Conservation (phyloP, 2,329 filamentous ascomycete species). For the Gaeumannomyces sp. region DNA sequence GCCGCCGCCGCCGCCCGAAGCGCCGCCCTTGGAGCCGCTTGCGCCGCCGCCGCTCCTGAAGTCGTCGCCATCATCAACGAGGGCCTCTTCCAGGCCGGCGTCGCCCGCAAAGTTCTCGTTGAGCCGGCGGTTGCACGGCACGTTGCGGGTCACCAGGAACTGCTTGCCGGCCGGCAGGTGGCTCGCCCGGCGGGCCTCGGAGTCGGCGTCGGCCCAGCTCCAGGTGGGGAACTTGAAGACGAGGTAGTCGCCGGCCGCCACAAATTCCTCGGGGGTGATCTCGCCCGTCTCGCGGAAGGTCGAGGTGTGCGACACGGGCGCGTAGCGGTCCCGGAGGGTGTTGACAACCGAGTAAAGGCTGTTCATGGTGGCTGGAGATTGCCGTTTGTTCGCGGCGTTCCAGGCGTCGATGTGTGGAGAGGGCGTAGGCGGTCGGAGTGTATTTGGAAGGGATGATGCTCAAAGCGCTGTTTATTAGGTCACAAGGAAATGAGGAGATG, state of each 20-base stretch:
- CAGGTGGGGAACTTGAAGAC: conserved; percentile 99
- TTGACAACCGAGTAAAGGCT: conserved; percentile 83
- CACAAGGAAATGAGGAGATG: background rate
- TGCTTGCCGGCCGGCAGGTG: conserved; percentile 88
- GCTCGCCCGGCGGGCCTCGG: conserved; percentile 67
- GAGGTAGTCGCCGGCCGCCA: conserved; percentile 91
- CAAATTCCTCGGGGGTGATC: conserved; percentile 95
- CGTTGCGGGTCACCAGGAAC: conserved; percentile 88
- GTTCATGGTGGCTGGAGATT: conserved; percentile 56
- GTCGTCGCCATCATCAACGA: conserved; percentile 74
- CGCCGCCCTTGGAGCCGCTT: conserved; percentile 20
- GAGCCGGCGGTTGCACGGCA: conserved; percentile 85
- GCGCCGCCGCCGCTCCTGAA: conserved; percentile 39
- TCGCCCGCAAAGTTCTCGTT: conserved; percentile 91
- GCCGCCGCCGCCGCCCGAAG: conserved; percentile 38
- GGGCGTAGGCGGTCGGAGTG: too few relatives aligned
- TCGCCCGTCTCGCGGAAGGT: conserved; percentile 92
- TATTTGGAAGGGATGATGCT: background rate
- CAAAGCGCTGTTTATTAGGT: too few relatives aligned
- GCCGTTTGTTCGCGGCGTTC: too few relatives aligned
- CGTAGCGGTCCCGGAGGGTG: conserved; percentile 84
- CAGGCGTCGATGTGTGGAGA: too few relatives aligned
- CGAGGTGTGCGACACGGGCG: conserved; percentile 81
- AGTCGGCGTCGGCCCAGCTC: conserved; percentile 89
- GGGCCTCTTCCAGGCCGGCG: conserved; percentile 76